Evolutionary conservation across 257 asterid genomes (phyloP).

Genomic region (Gardenia jasminoides): DNA sequence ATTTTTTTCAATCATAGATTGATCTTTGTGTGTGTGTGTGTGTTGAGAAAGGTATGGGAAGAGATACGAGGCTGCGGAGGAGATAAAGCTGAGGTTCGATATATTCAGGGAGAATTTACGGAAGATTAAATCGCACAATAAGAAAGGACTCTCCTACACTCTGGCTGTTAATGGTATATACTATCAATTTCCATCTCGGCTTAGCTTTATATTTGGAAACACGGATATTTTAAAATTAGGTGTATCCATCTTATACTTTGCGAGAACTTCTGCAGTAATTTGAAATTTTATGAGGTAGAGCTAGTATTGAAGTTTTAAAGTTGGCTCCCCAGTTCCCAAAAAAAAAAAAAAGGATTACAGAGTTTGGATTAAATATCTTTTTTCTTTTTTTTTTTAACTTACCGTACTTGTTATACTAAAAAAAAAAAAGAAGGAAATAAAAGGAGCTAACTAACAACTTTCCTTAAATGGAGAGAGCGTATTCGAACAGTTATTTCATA

Average conservation of each 20-base stretch:
- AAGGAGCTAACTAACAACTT: not conserved
- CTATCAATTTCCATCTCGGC: not conserved
- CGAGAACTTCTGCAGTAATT: not conserved
- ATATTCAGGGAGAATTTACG: conserved; percentile 61
- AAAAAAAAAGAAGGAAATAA: too few species aligned
- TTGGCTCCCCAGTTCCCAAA: too few species aligned
- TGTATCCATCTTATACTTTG: not conserved
- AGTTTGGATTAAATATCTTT: too few species aligned
- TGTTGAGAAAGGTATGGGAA: conserved; percentile 54
- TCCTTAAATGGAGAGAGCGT: not conserved
- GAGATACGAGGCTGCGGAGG: conserved; percentile 65
- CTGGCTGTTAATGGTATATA: conserved; percentile 72
- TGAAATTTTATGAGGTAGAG: not conserved
- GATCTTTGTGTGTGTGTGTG: not conserved
- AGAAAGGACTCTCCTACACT: conserved; percentile 70
- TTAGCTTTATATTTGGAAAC: not conserved
- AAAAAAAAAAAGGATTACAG: too few species aligned
- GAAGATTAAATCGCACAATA: conserved; percentile 83
- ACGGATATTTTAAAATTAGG: not conserved
- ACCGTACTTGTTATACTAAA: not conserved
- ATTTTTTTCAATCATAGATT: not conserved
- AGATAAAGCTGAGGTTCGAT: conserved; percentile 66
- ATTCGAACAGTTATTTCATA: not conserved
- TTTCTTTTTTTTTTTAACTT: too few species aligned
- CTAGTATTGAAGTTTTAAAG: too few species aligned